Base-by-base conservation (phyloP, 805 yeast species). In the Candida nitratophila region DNA sequence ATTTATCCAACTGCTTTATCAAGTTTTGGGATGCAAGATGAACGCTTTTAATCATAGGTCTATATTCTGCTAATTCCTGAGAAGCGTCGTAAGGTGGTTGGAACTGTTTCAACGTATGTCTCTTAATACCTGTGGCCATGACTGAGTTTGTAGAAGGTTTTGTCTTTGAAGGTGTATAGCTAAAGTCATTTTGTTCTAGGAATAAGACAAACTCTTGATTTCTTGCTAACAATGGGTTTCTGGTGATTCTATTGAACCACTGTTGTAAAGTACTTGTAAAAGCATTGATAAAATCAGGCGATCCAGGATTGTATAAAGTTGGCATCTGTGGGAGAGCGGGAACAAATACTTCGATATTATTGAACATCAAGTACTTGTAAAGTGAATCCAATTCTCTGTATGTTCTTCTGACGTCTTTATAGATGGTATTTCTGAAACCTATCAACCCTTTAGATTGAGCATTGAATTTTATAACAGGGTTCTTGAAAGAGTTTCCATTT, bases 71-170 rank as follows among this genome's bases (percentile, higher is more conserved):
- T 48, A 93, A 71, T 48, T 83, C 93, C 22, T 76, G 73, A 39
- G 80, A 82, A 35, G 87, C 91, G 63, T 91, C 99, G 55, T 83
- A 87, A 1, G 99, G 99, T 2, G 95, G 86, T 36, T 86, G 83
- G 38, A 90, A 73, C 60, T 93, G 99, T 61, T 93, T 93, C 56
- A 93, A 72, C 2, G 98, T 89, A 61, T 86, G 86, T 42, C 99
- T 77, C 49, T 82, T 80, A 22, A 93, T 61, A 0, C 98, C 99
- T 15, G 95, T 80, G 1, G 96, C 95, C 40, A 77, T 74, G 2
- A 77, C 73, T 0, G 66, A 60, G 41, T 63, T 63, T 19, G 48
- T 52, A 5, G 66, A 60, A 4, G 69, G 70, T 40, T 59, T 63
- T 2, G 76, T 64, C 45, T 65, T 65, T 14, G 69, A 64, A 1